These are phyloP conservation scores for Sugiyamaella lignohabitans DNA, from an alignment of 805 yeast species.

Conservation along the genomic window DNA sequence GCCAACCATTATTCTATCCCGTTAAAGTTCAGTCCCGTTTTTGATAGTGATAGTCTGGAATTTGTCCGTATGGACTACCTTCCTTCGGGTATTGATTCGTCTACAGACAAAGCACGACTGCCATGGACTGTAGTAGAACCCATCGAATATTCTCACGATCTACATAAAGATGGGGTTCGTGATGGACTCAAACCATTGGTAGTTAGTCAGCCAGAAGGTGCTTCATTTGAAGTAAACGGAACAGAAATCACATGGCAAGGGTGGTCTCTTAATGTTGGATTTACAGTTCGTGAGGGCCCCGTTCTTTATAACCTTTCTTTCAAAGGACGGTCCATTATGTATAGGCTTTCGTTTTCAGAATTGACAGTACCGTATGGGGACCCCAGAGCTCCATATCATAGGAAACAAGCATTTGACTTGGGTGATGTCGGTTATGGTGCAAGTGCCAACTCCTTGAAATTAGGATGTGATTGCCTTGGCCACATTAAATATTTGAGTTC, in stretches of 20 bases:
- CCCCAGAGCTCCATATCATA: conserved; percentile 74
- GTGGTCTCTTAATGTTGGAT: conserved; percentile 71
- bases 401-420: conserved; percentile 80
- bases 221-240: conserved; percentile 65
- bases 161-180: conserved; percentile 39
- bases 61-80: conserved; percentile 74
- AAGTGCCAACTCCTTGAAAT: conserved; percentile 70
- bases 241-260: conserved; percentile 71
- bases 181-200: conserved; percentile 58
- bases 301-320: conserved; percentile 66
- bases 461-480: conserved; percentile 84
- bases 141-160: conserved; percentile 7
- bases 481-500: conserved; percentile 78
- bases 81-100: conserved; percentile 41
- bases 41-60: conserved; percentile 62
- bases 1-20: conserved; percentile 49
- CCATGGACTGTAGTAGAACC: conserved; percentile 8
- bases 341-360: conserved; percentile 69
- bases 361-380: conserved; percentile 83
- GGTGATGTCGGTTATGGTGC: conserved; percentile 87
- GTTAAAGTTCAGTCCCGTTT: conserved; percentile 75
- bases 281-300: conserved; percentile 81
- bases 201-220: conserved; percentile 77
- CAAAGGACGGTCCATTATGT: conserved; percentile 74
- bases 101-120: conserved; percentile 4